Evolutionary conservation across 176 grass and related monocot species (phyloP).

Genomic region (Aegilops tauschii): DNA sequence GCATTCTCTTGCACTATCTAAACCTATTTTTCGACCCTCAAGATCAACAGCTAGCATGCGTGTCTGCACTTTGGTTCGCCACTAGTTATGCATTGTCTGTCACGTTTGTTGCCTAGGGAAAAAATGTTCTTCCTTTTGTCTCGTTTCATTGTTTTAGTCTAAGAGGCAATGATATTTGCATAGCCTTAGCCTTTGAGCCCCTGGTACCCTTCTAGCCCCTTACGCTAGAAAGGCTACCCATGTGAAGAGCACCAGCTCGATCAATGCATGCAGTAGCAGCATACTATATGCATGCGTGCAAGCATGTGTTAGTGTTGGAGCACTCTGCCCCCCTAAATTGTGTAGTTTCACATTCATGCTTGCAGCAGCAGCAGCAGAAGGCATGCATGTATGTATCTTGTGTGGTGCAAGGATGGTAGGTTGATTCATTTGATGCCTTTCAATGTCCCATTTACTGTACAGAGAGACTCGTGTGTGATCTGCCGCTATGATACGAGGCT

Average conservation of each 20-base stretch:
- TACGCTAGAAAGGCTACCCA: slow-evolving; percentile 34
- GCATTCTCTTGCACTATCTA: background rate
- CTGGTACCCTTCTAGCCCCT: slow-evolving; percentile 31
- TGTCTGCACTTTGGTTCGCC: slow-evolving; percentile 2
- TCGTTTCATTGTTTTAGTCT: slow-evolving; percentile 7
- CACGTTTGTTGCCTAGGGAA: slow-evolving; percentile 17
- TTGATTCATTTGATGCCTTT: slow-evolving; percentile 68
- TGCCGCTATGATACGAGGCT: slow-evolving; percentile 12
- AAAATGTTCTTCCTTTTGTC: background rate
- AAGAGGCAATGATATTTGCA: slow-evolving; percentile 52
- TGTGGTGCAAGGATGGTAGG: slow-evolving; percentile 40
- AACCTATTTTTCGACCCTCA: background rate
- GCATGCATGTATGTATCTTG: background rate
- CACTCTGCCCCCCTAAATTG: slow-evolving; percentile 28
- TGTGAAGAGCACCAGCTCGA: slow-evolving; percentile 54
- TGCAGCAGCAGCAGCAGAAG: slow-evolving; percentile 13
- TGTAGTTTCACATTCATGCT: slow-evolving; percentile 26
- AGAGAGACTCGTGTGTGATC: background rate
- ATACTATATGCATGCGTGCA: slow-evolving; percentile 34
- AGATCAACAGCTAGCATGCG: slow-evolving; percentile 23
- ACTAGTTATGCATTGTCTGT: slow-evolving; percentile 19
- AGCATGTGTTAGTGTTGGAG: slow-evolving; percentile 43
- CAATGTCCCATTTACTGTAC: slow-evolving; percentile 47
- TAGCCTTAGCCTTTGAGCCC: slow-evolving; percentile 50
- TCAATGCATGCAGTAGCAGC: slow-evolving; percentile 35